Base-by-base conservation (phyloP, 1,284 basidiomycete genomes). In the Leccinum griseonigrum region DNA sequence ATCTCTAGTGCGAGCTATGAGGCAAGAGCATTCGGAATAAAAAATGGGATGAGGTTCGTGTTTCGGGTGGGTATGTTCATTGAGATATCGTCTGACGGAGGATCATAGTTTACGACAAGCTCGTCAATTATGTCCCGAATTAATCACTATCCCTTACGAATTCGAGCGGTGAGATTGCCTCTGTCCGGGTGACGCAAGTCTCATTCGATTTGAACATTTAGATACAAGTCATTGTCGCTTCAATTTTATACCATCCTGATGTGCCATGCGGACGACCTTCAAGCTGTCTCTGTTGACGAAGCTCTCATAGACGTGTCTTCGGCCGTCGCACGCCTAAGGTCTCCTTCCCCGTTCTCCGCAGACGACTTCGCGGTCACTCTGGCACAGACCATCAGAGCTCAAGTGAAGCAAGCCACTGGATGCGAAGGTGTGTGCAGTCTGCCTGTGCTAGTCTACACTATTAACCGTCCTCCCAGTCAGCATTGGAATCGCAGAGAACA, bases 201-300 rank as follows among this genome's bases (percentile, higher is more conserved):
- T 59, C 5, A 57, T 57, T 74, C 70, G 61, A 40, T 36, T 31
- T 16, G 38, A 60, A n/a, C 4, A 3, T 4, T 16, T 56, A 94
- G 92, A 68, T 96, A 95, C 76, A 94, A 92, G 71, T 77, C 88
- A 60, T 79, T 88, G 62, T 96, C 91, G 0, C 76, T 95, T 53
- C 83, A 90, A 38, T 97, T 98, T 72, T 99, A 99, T 76, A 92
- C 92, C 1, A 90, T 97, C 58, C 81, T 99, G 22, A 92, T 98
- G 83, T 79, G 83, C 0, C 88, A 94, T 68, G 91, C 94, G 4
- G 95, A 98, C 69, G 93, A 96, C 66, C 81, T 98, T 4, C 90
- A 98, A 77, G 95, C 96, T 1, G 96, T 98, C 1, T 97, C 94
- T 6, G 92, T 99, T 1, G 97, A 99, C 67, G 97, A 99, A 74